Evolutionary conservation across 2,329 filamentous ascomycete species (phyloP).

Genomic region (Tolypocladium ovalisporum): DNA sequence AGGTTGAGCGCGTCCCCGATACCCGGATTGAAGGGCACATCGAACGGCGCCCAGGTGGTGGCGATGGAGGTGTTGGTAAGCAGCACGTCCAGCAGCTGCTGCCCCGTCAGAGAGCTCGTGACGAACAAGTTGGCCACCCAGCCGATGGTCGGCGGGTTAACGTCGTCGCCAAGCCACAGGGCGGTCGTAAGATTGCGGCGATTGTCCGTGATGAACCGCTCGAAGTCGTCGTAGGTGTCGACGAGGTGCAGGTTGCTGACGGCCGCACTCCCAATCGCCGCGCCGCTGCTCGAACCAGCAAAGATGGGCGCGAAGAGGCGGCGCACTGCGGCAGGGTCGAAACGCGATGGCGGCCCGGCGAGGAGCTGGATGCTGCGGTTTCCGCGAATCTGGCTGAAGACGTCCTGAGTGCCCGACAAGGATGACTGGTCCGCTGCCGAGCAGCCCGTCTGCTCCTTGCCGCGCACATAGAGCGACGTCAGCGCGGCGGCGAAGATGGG

Average conservation of each 20-base stretch:
- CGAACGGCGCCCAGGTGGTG: conserved; percentile 65
- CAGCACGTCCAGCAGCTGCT: conserved; percentile 56
- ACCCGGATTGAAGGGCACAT: conserved; percentile 57
- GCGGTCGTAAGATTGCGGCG: conserved; percentile 63
- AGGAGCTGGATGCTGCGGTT: conserved; percentile 14
- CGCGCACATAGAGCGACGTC: conserved; percentile 63
- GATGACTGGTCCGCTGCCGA: conserved; percentile 36
- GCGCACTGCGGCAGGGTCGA: conserved; percentile 19
- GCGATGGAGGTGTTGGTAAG: conserved; percentile 58
- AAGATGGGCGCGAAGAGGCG: conserved; percentile 31
- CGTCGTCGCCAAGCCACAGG: conserved; percentile 59
- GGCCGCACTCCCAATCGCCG: conserved; percentile 7
- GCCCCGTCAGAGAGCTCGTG: conserved; percentile 47
- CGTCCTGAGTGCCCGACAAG: conserved; percentile 24
- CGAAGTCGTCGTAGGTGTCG: conserved; percentile 57
- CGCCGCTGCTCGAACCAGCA: conserved; percentile 10
- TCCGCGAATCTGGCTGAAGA: conserved; percentile 24
- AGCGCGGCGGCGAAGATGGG: conserved; percentile 72
- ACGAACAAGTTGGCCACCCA: conserved; percentile 56
- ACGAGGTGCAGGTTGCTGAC: conserved; percentile 37
- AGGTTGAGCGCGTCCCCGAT: conserved; percentile 68
- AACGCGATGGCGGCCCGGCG: conserved; percentile 22
- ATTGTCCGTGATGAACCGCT: conserved; percentile 47
- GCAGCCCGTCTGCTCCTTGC: conserved; percentile 41
- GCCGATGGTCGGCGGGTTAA: conserved; percentile 52